Base-by-base conservation (phyloP, 2,329 filamentous ascomycete genomes). In the Emergomyces africanus region DNA sequence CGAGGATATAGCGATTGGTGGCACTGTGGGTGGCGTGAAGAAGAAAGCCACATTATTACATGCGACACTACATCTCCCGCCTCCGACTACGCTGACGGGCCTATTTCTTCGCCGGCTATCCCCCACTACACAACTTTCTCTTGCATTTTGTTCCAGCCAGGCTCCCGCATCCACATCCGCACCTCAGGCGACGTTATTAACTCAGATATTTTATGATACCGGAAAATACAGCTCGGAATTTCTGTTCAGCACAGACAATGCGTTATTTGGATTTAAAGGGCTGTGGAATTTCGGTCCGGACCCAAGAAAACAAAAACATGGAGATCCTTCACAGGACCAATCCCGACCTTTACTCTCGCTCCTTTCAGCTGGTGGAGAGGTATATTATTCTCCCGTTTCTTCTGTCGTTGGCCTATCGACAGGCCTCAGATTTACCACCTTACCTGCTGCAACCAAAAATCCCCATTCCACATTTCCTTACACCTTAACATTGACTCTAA, bases 321-420 rank as follows among this genome's bases (percentile, higher is more conserved):
- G 33, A 9, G 15, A 54, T 25, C 20, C 15, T n/a, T 18, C 23
- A 39, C 12, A 23, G 1, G 10, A 64, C 35, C 60, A 66, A 64
- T 46, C 77, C 73, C 61, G 84, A 87, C 69, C 82, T 80, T 65
- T 83, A 86, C 60, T 87, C 84, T 75, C 91, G 9, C 85, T 92
- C 23, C 90, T 97, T 70, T 95, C 89, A 68, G 89, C 89, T 2
- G 94, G 94, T 41, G 92, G 86, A 59, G 94, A 99, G 73, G 79
- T 95, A 41, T 99, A 97, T 76, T 99, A 99, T 76, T 94, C 92
- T 25, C 87, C 91, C 0, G 76, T 96, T 61, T 97, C 96, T 71
- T 96, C 96, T 70, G 90, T 90, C 25, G 89, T 92, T 54, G 94
- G 94, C 53, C 83, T 96, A 70, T 96, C 90, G 63, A 83, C 95